Evolutionary conservation across 2,329 filamentous ascomycete genomes (phyloP), one percentile per base, ranked within the genome.

Genomic region (Colletotrichum sp.): DNA sequence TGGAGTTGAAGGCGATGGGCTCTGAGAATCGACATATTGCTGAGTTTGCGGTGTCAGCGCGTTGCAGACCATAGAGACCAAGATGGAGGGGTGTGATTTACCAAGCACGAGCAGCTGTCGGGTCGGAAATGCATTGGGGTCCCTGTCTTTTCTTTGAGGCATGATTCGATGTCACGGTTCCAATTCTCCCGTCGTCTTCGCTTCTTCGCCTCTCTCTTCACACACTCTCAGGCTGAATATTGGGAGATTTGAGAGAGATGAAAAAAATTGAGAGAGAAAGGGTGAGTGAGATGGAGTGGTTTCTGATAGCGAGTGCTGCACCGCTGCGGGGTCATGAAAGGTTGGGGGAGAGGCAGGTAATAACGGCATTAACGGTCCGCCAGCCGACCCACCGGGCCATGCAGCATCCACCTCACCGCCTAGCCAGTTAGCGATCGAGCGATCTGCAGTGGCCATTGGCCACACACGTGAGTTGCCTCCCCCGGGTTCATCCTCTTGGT

Each of bases 1-100:
- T 87, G 10, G 86, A 87, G 78, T 85, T 86, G 83, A 87, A 87
- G 39, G 86, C 86, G 78, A 87, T 87, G 65, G 86, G 86, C 79
- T 87, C 86, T 18, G 85, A 85, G 78, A 87, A 86, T 66, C 86
- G 85, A 76, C 86, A 87, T 83, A 87, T 85, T 77, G 85, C 86
- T 87, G 73, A 16, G 66, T 26, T 26, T 24, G 28, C 9, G 59
- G 44, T 49, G 64, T 76, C 65, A 76, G 74, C 71, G 16, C 44
- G 13, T 34, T 28, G 4, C 6, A 64, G 10, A 8, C 7, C 57
- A 44, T 30, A 49, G 9, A 49, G 39, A 49, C 5, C 39, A 52
- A 49, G 34, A 69, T 12, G 39, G 39, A 49, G 39, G 57, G 70
- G 64, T 60, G 57, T 36, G 59, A 26, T 49, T 52, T 76, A 76